phyloP scores from a whole-genome alignment of 257 asterid genomes.

The Mentha longifolia region DNA sequence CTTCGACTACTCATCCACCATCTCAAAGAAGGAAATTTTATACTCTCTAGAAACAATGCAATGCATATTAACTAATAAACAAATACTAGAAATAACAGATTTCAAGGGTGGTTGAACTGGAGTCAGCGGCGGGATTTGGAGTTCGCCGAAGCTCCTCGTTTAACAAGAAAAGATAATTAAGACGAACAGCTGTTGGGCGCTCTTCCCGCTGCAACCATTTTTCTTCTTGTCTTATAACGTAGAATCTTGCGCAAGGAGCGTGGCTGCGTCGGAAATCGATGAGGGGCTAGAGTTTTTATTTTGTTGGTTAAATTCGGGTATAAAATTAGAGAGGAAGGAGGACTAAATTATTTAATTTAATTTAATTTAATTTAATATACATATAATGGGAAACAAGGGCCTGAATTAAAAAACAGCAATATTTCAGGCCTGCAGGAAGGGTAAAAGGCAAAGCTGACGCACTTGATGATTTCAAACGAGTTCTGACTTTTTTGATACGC shows the following conservation, averaged over 20 bases:
- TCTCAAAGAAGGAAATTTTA: slow-evolving; percentile 7
- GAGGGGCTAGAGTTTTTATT: not conserved
- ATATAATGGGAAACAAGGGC: no score
- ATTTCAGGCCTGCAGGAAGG: no score
- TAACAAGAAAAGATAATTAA: slow-evolving; percentile 45
- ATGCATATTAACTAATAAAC: not conserved
- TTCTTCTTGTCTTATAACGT: not conserved
- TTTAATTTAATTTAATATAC: no score
- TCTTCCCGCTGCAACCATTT: slow-evolving; percentile 29
- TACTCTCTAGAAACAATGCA: slow-evolving; percentile 10
- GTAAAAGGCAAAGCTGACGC: no score
- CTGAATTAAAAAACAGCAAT: no score
- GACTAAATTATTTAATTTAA: not conserved
- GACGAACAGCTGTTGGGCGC: slow-evolving; percentile 48
- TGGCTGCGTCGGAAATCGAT: not conserved
- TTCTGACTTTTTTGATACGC: no score
- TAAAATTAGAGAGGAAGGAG: not conserved
- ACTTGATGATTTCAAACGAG: no score
- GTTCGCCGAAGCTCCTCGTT: slow-evolving; percentile 46
- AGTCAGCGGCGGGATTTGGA: slow-evolving; percentile 22
- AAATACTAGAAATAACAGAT: not conserved
- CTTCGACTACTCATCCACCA: slow-evolving; percentile 38
- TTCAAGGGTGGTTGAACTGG: slow-evolving; percentile 17
- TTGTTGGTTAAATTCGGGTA: slow-evolving; percentile 2
- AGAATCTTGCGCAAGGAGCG: slow-evolving; percentile 19